phyloP scores from a whole-genome alignment of 1,284 basidiomycete species.

The Leccinum pallidistipes region DNA sequence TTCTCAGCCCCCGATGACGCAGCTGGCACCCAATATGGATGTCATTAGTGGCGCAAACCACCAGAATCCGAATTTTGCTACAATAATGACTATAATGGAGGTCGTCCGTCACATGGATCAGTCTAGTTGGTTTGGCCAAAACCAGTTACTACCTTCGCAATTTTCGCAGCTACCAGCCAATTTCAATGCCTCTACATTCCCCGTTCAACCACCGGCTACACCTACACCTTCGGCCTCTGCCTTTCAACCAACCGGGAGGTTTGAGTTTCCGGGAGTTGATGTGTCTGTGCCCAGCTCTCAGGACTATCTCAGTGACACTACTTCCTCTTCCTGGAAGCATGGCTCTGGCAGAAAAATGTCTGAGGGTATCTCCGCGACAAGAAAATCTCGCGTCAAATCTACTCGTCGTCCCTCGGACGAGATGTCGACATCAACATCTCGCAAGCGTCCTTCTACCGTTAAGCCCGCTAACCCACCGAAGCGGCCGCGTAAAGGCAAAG shows the following conservation, averaged over 20 bases:
- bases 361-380: constrained; percentile 11
- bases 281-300: constrained; percentile 10
- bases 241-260: background rate
- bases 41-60: constrained; percentile 19
- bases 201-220: constrained; percentile 8
- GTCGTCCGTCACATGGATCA: constrained; percentile 35
- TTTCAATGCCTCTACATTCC: constrained; percentile 2
- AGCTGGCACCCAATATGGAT: constrained; percentile 10
- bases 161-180: constrained; percentile 16
- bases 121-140: constrained; percentile 22
- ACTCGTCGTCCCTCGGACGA: constrained; percentile 9
- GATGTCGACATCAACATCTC: constrained; percentile 15
- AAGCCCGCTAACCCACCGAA: constrained; percentile 22
- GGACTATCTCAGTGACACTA: constrained; percentile 1
- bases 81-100: constrained; percentile 36
- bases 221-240: constrained; percentile 8
- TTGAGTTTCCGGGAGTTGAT: constrained; percentile 1
- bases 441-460: constrained; percentile 22
- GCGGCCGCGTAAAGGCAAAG: constrained; percentile 33
- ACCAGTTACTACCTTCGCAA: constrained; percentile 21
- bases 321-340: constrained; percentile 11
- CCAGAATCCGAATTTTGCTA: constrained; percentile 25
- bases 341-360: constrained; percentile 6
- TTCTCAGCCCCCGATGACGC: constrained; percentile 16
- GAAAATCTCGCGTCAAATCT: constrained; percentile 6